Percentiles rank a stretch among this genome's conserved stretches.
These are phyloP conservation scores for Phytophthora lateralis DNA, from an alignment of 352 stramenopile species.

Conservation along the genomic window DNA sequence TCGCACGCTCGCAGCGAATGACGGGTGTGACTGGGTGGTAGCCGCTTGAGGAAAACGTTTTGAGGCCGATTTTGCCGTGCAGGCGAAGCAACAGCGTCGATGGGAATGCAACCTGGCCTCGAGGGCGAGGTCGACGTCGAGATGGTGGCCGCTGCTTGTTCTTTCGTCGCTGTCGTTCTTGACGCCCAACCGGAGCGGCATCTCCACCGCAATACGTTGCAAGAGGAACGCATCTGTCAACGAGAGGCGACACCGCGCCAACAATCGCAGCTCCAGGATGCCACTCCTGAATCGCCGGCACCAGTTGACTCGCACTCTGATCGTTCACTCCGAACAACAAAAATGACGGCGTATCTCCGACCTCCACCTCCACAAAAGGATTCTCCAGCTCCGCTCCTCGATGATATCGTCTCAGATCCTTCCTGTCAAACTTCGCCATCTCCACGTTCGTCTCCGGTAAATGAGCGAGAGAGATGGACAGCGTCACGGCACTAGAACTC, in stretches of 20 bases:
- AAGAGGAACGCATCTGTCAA: constrained; percentile 46
- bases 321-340: constrained; percentile 64
- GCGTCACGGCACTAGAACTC: constrained; percentile 31
- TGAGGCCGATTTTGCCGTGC: constrained; percentile 38
- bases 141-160: constrained; percentile 10
- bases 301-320: constrained; percentile 50
- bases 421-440: constrained; percentile 54
- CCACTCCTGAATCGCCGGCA: constrained; percentile 40
- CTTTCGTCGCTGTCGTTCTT: constrained; percentile 15
- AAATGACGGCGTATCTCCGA: constrained; percentile 40
- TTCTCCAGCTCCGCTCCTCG: constrained; percentile 40
- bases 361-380: constrained; percentile 31
- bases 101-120: constrained; percentile 34
- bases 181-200: not conserved
- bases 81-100: constrained; percentile 54
- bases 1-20: constrained; percentile 35
- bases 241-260: constrained; percentile 48
- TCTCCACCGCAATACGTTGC: constrained; percentile 19
- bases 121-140: constrained; percentile 10
- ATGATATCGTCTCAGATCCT: constrained; percentile 48
- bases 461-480: constrained; percentile 44
- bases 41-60: constrained; percentile 47
- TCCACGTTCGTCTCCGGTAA: constrained; percentile 54
- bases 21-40: constrained; percentile 52
- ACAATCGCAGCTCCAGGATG: constrained; percentile 43